phyloP scores from a whole-genome alignment of 352 stramenopile species.

The Phytophthora aleatoria region DNA sequence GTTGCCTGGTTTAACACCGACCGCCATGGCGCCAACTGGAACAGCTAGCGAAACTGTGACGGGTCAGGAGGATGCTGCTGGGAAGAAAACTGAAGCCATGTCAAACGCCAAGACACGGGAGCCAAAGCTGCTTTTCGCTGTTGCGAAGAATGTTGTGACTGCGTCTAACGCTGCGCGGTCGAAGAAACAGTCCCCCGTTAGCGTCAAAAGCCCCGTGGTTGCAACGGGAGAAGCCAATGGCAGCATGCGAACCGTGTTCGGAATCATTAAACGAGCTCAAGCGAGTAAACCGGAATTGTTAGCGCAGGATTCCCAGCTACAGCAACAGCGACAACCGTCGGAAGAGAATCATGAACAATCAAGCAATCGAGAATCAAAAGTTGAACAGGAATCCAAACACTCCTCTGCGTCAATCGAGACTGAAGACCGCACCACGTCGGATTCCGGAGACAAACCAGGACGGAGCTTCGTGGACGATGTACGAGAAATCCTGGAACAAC shows the following conservation, averaged over 20 bases:
- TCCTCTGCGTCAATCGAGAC: slow-evolving; percentile 17
- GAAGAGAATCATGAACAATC: slow-evolving; percentile 10
- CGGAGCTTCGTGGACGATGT: slow-evolving; percentile 46
- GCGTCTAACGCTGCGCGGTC: slow-evolving; percentile 24
- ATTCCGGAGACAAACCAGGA: background rate
- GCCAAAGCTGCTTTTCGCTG: slow-evolving; percentile 33
- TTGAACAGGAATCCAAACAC: slow-evolving; percentile 1
- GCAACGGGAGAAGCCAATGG: slow-evolving; percentile 9
- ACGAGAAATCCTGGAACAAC: slow-evolving; percentile 42
- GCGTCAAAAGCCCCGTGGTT: slow-evolving; percentile 7
- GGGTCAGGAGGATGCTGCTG: slow-evolving; percentile 15
- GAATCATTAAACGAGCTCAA: slow-evolving; percentile 53
- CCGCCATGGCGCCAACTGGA: slow-evolving; percentile 22
- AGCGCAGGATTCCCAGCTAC: background rate
- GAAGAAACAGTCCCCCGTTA: slow-evolving; percentile 19
- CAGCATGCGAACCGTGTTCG: slow-evolving; percentile 46
- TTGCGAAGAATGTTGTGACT: slow-evolving; percentile 32
- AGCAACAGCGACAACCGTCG: slow-evolving; percentile 8
- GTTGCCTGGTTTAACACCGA: slow-evolving; percentile 31
- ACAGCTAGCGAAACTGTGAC: slow-evolving; percentile 21
- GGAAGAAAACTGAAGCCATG: slow-evolving; percentile 16
- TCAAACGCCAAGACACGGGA: slow-evolving; percentile 21
- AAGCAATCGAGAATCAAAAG: slow-evolving; percentile 16
- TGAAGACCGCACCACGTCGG: slow-evolving; percentile 1
- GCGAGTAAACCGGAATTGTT: slow-evolving; percentile 17